phyloP scores from a whole-genome alignment of 345 rosid species.

The Acer yangbiense region DNA sequence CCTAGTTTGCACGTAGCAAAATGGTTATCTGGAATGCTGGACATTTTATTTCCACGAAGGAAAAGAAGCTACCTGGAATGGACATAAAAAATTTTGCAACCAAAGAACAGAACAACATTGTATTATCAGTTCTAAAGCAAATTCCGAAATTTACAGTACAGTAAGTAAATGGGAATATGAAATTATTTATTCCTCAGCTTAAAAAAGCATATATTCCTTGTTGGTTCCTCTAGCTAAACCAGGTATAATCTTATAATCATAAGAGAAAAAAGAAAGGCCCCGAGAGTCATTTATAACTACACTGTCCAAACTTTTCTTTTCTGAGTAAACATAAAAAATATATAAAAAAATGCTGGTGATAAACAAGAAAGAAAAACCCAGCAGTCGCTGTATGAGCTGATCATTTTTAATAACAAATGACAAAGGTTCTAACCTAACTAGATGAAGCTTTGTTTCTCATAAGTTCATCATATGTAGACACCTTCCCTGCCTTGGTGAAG shows the following conservation, averaged over 20 bases:
- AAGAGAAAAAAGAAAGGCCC: not conserved
- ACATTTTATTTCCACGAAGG: not conserved
- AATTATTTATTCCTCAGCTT: not conserved
- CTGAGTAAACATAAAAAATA: not conserved
- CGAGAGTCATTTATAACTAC: not conserved
- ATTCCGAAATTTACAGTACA: not conserved
- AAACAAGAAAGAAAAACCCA: not conserved
- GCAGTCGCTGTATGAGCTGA: not conserved
- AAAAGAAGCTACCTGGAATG: not conserved
- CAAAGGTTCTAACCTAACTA: constrained; percentile 17
- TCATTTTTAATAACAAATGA: not conserved
- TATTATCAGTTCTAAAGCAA: not conserved
- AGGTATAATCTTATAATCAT: not conserved
- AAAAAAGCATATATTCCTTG: not conserved
- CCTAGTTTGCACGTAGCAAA: not conserved
- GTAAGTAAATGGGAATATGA: not conserved
- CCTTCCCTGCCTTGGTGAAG: constrained; percentile 39
- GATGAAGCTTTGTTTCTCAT: constrained; percentile 37
- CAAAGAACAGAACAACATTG: not conserved
- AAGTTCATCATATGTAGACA: constrained; percentile 44
- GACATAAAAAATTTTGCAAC: not conserved
- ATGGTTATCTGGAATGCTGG: not conserved
- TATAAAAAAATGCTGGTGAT: not conserved
- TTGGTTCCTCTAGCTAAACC: not conserved
- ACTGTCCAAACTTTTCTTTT: not conserved